These are phyloP conservation scores for Dalbergia oliveri DNA, from an alignment of 306 rosid species.

Conservation along the genomic window DNA sequence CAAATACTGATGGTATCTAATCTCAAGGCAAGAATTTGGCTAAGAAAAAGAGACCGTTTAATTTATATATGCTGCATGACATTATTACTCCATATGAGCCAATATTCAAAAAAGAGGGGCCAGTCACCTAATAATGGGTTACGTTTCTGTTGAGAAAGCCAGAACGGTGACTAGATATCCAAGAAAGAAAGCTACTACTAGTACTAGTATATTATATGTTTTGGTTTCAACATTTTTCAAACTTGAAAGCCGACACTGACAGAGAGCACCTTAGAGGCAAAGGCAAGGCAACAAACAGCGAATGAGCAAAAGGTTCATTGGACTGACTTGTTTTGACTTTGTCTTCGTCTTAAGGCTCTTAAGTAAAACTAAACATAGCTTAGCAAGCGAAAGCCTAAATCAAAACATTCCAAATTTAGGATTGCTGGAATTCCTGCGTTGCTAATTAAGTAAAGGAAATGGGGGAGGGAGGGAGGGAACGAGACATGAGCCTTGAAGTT, in stretches of 20 bases:
- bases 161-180: no score
- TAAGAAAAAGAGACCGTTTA: no score
- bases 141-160: no score
- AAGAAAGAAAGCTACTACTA: no score
- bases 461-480: not conserved
- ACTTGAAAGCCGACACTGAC: not conserved
- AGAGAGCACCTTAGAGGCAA: not conserved
- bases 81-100: no score
- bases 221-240: not conserved
- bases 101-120: no score
- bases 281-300: not conserved
- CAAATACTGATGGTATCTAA: no score
- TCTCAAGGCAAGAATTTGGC: no score
- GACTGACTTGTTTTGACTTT: not conserved
- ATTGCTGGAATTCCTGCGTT: not conserved
- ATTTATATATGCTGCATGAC: no score
- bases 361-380: not conserved
- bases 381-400: not conserved
- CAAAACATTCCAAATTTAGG: not conserved
- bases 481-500: constrained; percentile 26
- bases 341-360: not conserved
- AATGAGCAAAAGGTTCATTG: not conserved
- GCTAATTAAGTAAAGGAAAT: not conserved
- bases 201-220: no score
- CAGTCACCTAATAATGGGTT: no score